Evolutionary conservation across 83 land plant species (phyloP).

Genomic region (Isoetes engelmannii): DNA sequence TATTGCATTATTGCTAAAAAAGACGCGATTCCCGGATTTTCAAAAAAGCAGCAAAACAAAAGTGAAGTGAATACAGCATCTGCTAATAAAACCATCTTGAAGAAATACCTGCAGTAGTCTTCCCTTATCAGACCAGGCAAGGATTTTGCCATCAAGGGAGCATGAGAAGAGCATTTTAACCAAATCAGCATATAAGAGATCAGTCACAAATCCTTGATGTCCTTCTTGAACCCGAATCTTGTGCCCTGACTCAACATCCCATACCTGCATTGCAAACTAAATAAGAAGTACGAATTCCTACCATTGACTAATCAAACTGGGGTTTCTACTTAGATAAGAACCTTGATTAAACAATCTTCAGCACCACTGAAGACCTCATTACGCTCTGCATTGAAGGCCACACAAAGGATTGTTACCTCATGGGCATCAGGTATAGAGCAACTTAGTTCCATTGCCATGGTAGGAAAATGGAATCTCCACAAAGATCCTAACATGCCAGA

Average conservation of each 20-base stretch:
- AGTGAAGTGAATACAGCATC: not conserved
- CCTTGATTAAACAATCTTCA: conserved; percentile 28
- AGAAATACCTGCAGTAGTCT: conserved; percentile 23
- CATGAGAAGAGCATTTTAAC: conserved; percentile 33
- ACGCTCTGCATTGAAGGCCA: conserved; percentile 28
- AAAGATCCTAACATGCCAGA: no score
- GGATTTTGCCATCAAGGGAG: conserved; percentile 34
- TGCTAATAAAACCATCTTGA: not conserved
- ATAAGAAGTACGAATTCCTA: not conserved
- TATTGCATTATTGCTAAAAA: not conserved
- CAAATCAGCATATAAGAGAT: conserved; percentile 19
- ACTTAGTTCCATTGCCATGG: conserved; percentile 28
- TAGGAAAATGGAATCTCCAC: conserved; percentile 4
- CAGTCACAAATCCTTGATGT: conserved; percentile 33
- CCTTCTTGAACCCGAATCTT: conserved; percentile 25
- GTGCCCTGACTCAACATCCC: conserved; percentile 33
- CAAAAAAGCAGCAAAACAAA: not conserved
- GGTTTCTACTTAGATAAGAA: not conserved
- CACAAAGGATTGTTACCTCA: conserved; percentile 15
- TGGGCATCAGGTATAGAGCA: conserved; percentile 28
- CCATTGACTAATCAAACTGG: not conserved
- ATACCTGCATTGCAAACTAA: conserved; percentile 11
- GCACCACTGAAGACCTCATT: conserved; percentile 34
- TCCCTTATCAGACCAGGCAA: conserved; percentile 34
- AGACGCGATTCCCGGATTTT: not conserved